phyloP scores from a whole-genome alignment of 2,329 filamentous ascomycete genomes.

The Verruconis gallopava region DNA sequence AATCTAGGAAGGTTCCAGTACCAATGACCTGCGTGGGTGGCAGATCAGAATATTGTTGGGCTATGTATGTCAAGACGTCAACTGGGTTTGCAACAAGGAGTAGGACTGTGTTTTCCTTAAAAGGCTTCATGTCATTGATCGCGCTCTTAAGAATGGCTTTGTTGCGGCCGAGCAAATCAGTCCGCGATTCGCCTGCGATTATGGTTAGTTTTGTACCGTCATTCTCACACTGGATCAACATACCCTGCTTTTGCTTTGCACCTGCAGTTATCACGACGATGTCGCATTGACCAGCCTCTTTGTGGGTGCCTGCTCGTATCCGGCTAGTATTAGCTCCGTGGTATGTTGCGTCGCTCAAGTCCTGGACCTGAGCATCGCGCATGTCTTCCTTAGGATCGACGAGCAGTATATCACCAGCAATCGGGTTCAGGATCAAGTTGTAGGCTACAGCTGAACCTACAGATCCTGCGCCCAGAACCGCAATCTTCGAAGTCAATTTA shows the following conservation, averaged over 20 bases:
- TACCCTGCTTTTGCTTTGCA: slow-evolving; percentile 35
- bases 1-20: slow-evolving; percentile 41
- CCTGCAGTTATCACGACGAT: slow-evolving; percentile 43
- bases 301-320: slow-evolving; percentile 31
- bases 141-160: slow-evolving; percentile 35
- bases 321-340: slow-evolving; percentile 30
- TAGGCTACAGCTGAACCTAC: slow-evolving; percentile 40
- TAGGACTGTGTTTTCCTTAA: slow-evolving; percentile 35
- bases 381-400: slow-evolving; percentile 37
- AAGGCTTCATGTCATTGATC: slow-evolving; percentile 36
- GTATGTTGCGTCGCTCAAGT: slow-evolving; percentile 39
- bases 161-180: slow-evolving; percentile 36
- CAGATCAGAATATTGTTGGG: slow-evolving; percentile 34
- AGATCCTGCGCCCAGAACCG: slow-evolving; percentile 39
- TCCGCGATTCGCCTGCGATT: slow-evolving; percentile 31
- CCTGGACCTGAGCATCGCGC: slow-evolving; percentile 37
- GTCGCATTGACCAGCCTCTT: slow-evolving; percentile 40
- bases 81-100: slow-evolving; percentile 43
- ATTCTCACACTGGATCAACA: no score
- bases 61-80: slow-evolving; percentile 40
- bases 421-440: slow-evolving; percentile 37
- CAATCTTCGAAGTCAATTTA: slow-evolving; percentile 28
- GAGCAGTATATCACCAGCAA: slow-evolving; percentile 39
- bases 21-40: slow-evolving; percentile 39
- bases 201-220: background rate